These are phyloP conservation scores for Prinsepia uniflora DNA, from an alignment of 306 rosid species.

Conservation along the genomic window DNA sequence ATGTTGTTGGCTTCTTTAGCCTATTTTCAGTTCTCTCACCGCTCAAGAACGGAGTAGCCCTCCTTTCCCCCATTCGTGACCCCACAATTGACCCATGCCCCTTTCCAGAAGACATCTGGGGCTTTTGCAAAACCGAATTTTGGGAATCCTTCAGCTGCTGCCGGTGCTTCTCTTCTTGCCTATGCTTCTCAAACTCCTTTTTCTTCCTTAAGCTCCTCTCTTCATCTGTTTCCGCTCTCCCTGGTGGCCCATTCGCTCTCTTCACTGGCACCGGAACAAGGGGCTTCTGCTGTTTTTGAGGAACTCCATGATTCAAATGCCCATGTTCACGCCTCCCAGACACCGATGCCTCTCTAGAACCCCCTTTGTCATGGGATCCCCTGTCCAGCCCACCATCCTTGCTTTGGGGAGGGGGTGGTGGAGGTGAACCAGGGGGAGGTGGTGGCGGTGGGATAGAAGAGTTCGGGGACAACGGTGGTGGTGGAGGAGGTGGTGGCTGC, in stretches of 20 bases:
- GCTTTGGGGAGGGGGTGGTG: constrained; percentile 48
- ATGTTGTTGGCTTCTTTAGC: constrained; percentile 95
- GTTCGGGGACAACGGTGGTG: constrained; percentile 59
- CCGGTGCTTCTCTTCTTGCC: constrained; percentile 86
- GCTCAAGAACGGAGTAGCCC: constrained; percentile 64
- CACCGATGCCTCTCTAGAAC: constrained; percentile 40
- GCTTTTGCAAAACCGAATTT: constrained; percentile 59
- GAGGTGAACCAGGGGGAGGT: constrained; percentile 62
- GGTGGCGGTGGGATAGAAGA: constrained; percentile 71
- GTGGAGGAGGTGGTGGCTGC: constrained; percentile 49
- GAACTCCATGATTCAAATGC: constrained; percentile 45
- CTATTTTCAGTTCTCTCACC: constrained; percentile 90
- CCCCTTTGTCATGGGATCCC: constrained; percentile 42
- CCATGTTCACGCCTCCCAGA: constrained; percentile 63
- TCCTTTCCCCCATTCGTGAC: constrained; percentile 84
- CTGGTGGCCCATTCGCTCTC: constrained; percentile 49
- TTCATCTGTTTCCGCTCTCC: constrained; percentile 80
- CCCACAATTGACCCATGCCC: constrained; percentile 81
- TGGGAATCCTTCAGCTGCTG: constrained; percentile 88
- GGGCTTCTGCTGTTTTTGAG: constrained; percentile 57
- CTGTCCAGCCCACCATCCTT: constrained; percentile 43
- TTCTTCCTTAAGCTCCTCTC: constrained; percentile 74
- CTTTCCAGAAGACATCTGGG: constrained; percentile 74
- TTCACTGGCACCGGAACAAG: constrained; percentile 45
- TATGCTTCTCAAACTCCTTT: constrained; percentile 82